A percentile compares a stretch with the other conserved stretches of the same genome.
phyloP scores from a whole-genome alignment of 768 basidiomycete genomes.

The Phanerochaete sordida region DNA sequence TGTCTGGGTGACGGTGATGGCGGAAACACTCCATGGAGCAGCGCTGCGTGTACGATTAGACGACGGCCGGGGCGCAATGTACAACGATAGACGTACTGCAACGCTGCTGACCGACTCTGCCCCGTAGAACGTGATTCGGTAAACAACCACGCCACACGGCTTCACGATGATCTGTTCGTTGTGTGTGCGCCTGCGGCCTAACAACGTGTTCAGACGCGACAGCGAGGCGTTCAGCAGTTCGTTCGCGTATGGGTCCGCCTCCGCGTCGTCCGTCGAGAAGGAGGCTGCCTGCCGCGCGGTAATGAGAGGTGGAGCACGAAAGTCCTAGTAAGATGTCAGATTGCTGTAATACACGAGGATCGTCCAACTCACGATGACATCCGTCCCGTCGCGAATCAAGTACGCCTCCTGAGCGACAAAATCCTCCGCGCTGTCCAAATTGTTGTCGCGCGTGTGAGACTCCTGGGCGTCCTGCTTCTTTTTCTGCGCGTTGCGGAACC shows the following conservation, averaged over 20 bases:
- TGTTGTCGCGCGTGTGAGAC: no score
- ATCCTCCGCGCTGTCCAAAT: no score
- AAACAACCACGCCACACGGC: constrained; percentile 17
- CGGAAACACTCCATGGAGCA: constrained; percentile 1
- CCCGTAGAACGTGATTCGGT: constrained; percentile 21
- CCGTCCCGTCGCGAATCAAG: no score
- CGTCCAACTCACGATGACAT: no score
- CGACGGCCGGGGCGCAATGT: not conserved
- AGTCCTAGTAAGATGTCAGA: no score
- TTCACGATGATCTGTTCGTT: constrained; percentile 27
- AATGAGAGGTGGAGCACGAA: no score
- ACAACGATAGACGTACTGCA: constrained; percentile 4
- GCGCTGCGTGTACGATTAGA: constrained; percentile 12
- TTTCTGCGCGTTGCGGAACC: no score
- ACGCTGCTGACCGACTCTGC: constrained; percentile 17
- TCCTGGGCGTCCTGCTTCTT: no score
- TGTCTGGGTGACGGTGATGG: constrained; percentile 18
- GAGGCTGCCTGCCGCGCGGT: no score
- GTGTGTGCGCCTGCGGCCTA: constrained; percentile 23
- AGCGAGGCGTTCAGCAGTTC: not conserved
- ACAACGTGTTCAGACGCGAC: constrained; percentile 1
- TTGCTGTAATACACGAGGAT: no score
- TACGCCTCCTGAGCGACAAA: no score
- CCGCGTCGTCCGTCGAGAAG: not conserved
- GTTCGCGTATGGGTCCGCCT: not conserved